A percentile compares a stretch with the other conserved stretches of the same genome.
phyloP scores from a whole-genome alignment of 768 basidiomycete species.

The Suillus bovinus region DNA sequence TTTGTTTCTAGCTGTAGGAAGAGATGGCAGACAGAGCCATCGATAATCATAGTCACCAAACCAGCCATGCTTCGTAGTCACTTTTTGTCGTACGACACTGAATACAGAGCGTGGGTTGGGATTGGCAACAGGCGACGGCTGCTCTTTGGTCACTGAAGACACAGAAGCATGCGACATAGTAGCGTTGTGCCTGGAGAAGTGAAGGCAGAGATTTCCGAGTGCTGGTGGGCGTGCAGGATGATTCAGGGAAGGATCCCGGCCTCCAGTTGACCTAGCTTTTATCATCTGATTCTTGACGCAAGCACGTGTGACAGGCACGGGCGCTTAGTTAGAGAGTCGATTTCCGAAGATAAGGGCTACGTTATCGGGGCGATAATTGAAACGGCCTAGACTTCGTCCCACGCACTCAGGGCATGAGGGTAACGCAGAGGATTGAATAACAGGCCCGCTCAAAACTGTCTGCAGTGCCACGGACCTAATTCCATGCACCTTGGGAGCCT shows the following conservation, averaged over 20 bases:
- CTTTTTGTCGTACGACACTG: constrained; percentile 30
- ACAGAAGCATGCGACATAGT: constrained; percentile 12
- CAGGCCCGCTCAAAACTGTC: no score
- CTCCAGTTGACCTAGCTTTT: background rate
- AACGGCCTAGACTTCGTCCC: no score
- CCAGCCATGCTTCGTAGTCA: constrained; percentile 67
- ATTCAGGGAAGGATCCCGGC: background rate
- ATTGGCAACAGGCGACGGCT: constrained; percentile 16
- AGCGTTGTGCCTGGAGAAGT: background rate
- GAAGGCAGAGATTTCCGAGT: background rate
- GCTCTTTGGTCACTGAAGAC: constrained; percentile 17
- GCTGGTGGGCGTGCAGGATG: background rate
- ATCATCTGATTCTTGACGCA: background rate
- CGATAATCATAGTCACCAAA: constrained; percentile 82
- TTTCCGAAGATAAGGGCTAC: background rate
- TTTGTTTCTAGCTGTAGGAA: constrained; percentile 45
- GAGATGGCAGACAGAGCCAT: constrained; percentile 67
- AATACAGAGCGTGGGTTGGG: constrained; percentile 13
- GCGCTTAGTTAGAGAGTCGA: background rate
- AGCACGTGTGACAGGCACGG: background rate
- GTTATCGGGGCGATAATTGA: background rate
- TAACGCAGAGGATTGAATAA: no score
- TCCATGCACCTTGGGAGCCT: no score
- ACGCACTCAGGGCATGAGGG: no score
- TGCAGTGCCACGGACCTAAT: no score